Conservation (phyloP, 2,329 filamentous ascomycete genomes). For the Coniochaeta sp. region DNA sequence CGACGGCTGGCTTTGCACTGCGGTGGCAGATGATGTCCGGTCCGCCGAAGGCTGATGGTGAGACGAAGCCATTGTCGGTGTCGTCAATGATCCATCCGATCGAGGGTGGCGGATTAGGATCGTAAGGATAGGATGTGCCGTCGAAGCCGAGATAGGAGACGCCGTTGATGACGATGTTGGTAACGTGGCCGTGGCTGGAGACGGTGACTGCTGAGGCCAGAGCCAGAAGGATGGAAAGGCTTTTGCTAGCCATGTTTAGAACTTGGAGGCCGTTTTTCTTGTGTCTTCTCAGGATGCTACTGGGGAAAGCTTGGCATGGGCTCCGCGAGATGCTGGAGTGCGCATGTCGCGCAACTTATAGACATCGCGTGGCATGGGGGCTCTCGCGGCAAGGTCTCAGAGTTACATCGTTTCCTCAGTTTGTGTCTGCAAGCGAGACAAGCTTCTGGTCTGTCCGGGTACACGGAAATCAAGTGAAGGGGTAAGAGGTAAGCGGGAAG, state of each 20-base stretch:
- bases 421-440: not conserved
- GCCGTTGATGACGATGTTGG: constrained; percentile 19
- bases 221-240: not conserved
- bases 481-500: not conserved
- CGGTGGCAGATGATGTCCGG: constrained; percentile 31
- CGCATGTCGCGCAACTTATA: not conserved
- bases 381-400: not conserved
- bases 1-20: constrained; percentile 20
- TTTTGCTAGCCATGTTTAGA: not conserved
- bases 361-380: not conserved
- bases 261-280: not conserved
- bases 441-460: not conserved
- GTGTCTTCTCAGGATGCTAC: not conserved
- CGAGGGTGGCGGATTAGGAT: constrained; percentile 10
- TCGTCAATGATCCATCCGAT: constrained; percentile 21
- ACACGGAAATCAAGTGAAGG: not conserved
- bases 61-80: constrained; percentile 33
- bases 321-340: not conserved
- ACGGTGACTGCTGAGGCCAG: constrained; percentile 14
- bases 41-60: constrained; percentile 22
- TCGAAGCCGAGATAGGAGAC: constrained; percentile 17
- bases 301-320: not conserved
- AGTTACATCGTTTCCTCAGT: not conserved
- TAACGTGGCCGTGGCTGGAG: constrained; percentile 22
- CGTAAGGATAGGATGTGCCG: constrained; percentile 15